phyloP scores from a whole-genome alignment of 192 early-diverging fungal genomes.

The Coemansia javaensis region DNA sequence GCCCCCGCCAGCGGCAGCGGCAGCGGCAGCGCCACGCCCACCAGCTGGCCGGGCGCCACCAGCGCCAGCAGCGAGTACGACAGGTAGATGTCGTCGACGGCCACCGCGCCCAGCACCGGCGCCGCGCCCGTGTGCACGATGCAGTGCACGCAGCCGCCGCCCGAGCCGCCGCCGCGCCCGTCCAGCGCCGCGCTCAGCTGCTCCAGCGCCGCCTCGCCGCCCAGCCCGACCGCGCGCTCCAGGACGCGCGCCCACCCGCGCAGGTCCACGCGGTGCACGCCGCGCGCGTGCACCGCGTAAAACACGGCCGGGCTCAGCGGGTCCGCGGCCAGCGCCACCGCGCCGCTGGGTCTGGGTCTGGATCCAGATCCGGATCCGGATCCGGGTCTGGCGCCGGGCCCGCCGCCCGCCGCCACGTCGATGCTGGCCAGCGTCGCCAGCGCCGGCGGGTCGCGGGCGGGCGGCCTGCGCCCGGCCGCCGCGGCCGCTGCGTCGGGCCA shows the following conservation, averaged over 20 bases:
- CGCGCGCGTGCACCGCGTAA: slow-evolving; percentile 65
- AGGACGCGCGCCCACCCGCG: slow-evolving; percentile 51
- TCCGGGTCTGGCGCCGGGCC: no score
- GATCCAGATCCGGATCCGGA: no score
- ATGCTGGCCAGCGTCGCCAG: slow-evolving; percentile 56
- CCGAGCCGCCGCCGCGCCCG: slow-evolving; percentile 6
- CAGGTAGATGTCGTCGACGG: slow-evolving; percentile 62
- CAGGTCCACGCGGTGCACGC: slow-evolving; percentile 62
- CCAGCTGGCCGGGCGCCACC: slow-evolving; percentile 53
- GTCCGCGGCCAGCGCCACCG: slow-evolving; percentile 57
- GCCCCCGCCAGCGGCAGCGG: no score
- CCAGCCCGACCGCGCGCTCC: slow-evolving; percentile 24
- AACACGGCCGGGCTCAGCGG: slow-evolving; percentile 57
- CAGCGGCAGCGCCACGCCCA: slow-evolving; percentile 52
- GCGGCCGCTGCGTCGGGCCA: slow-evolving; percentile 26
- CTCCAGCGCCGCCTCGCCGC: slow-evolving; percentile 15
- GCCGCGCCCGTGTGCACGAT: slow-evolving; percentile 33
- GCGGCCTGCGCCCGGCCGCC: slow-evolving; percentile 2
- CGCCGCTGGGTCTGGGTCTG: no score
- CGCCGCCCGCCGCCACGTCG: slow-evolving; percentile 46
- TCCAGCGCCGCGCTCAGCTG: slow-evolving; percentile 19
- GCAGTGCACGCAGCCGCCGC: slow-evolving; percentile 39
- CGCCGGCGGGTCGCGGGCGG: slow-evolving; percentile 36
- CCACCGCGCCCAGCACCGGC: slow-evolving; percentile 56
- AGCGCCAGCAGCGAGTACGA: slow-evolving; percentile 65